Conservation (phyloP, 768 basidiomycete species). For the Lactifluus pinguis region DNA sequence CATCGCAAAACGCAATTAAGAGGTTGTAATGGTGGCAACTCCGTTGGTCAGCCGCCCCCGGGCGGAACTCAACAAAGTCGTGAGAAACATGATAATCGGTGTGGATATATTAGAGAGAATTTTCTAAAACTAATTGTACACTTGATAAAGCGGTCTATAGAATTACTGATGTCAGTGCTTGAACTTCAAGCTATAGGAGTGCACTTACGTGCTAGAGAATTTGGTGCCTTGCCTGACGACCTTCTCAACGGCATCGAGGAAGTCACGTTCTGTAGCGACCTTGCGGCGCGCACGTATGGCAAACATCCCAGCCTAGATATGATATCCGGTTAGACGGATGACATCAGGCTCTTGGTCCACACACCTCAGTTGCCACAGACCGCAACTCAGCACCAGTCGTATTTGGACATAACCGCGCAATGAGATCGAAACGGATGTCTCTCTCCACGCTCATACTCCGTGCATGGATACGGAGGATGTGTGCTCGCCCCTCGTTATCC, state of each 20-base stretch:
- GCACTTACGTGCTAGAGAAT: slow-evolving; percentile 89
- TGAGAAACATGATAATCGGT: too few relatives aligned
- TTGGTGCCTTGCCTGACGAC: slow-evolving; percentile 96
- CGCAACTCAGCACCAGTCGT: slow-evolving; percentile 98
- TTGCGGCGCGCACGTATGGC: slow-evolving; percentile 95
- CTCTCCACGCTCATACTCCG: slow-evolving; percentile 97
- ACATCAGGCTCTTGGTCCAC: slow-evolving; percentile 15
- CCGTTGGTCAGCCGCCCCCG: not conserved
- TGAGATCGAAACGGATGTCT: slow-evolving; percentile 94
- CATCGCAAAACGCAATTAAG: not conserved
- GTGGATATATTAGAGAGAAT: too few relatives aligned
- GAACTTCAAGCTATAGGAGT: not conserved
- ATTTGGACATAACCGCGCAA: slow-evolving; percentile 94
- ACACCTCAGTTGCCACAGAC: slow-evolving; percentile 91
- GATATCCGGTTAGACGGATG: slow-evolving; percentile 5
- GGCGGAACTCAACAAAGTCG: not conserved
- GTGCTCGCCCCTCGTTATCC: slow-evolving; percentile 91
- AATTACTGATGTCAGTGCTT: slow-evolving; percentile 10
- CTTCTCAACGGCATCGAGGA: slow-evolving; percentile 96
- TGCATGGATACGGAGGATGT: slow-evolving; percentile 95
- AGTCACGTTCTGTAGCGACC: slow-evolving; percentile 95
- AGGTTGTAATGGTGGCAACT: not conserved
- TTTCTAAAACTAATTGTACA: slow-evolving; percentile 64
- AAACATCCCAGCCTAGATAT: slow-evolving; percentile 90
- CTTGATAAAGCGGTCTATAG: slow-evolving; percentile 77